Percentiles rank a stretch among this genome's conserved stretches.
Evolutionary conservation across 306 rosid species (phyloP).

Genomic region (Cyclanthera cordifolia): DNA sequence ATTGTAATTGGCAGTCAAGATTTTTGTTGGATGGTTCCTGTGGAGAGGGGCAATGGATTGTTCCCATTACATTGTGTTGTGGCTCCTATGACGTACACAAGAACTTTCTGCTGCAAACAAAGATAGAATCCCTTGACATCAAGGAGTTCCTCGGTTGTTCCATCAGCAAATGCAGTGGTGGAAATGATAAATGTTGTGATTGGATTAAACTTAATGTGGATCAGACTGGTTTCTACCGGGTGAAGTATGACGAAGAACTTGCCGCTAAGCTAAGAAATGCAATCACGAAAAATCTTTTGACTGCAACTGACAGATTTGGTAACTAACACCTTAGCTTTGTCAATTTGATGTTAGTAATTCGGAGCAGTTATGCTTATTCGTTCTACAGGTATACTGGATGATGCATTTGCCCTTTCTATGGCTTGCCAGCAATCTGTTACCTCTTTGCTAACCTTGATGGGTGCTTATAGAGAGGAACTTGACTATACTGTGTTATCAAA

Average conservation of each 20-base stretch:
- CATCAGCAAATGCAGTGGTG: conserved; percentile 12
- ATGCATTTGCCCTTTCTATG: conserved; percentile 69
- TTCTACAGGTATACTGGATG: conserved; percentile 76
- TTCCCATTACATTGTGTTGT: conserved; percentile 62
- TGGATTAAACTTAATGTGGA: conserved; percentile 90
- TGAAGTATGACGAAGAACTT: conserved; percentile 72
- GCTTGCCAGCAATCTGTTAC: conserved; percentile 58
- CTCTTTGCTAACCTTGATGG: conserved; percentile 70
- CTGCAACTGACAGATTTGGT: conserved; percentile 83
- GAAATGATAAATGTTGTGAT: conserved; percentile 17
- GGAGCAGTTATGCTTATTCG: conserved; percentile 18
- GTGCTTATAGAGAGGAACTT: conserved; percentile 65
- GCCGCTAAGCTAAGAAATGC: conserved; percentile 64
- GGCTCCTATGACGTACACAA: conserved; percentile 58
- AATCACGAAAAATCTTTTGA: conserved; percentile 47
- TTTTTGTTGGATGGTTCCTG: conserved; percentile 68
- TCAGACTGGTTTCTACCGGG: conserved; percentile 92
- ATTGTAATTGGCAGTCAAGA: conserved; percentile 47
- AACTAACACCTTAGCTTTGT: conserved; percentile 17
- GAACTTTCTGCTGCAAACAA: conserved; percentile 53
- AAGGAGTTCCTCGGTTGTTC: conserved; percentile 36
- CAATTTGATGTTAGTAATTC: conserved; percentile 7
- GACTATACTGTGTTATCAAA: conserved; percentile 77
- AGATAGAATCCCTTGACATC: conserved; percentile 44
- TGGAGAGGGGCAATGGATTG: conserved; percentile 80